Base-by-base conservation (phyloP, 2,329 filamentous ascomycete species). In the Alternaria solani region DNA sequence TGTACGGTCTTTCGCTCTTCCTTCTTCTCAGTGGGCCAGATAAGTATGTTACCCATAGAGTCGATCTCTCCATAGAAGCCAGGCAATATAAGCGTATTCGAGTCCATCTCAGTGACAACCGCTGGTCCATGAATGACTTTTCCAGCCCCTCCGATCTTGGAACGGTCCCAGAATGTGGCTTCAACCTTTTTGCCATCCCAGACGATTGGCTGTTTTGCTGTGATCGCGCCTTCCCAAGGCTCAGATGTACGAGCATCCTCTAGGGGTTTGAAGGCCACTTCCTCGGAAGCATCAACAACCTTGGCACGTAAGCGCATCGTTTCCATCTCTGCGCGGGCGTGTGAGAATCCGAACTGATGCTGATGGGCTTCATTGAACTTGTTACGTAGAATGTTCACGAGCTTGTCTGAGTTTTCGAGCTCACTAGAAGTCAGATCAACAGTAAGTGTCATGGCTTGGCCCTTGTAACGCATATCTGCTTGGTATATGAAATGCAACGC, bases 41-140 rank as follows among this genome's bases (percentile, higher is more conserved):
- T 84, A 18, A 84, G 70, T 18, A 85, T 83, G 63, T 84, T 85
- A 4, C 82, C 82, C 48, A 83, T 80, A 6, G 64, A 67, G 58
- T 85, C 83, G 6, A 84, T 80, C 59, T 83, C 81, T 5, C 81
- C 82, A 44, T 76, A 76, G 57, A 78, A 81, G 0, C 81, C 82
- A 1, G 83, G 83, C 5, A 84, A 73, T 26, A 85, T 81, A 2
- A 85, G 73, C 0, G 83, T 85, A 63, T 84, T 85, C 20, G 81
- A 83, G 63, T 84, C 83, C 81, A 84, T 84, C 60, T 85, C 82
- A 0, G 80, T 80, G 38, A 84, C 68, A n/a, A 84, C 75, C 39
- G 81, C 82, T 5, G 83, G 83, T 0, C 83, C 83, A 2, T 68
- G 51, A 2, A 84, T 71, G 36, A 76, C 75, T 38, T 80, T 71